Evolutionary conservation across 768 basidiomycete genomes (phyloP).

Genomic region (Boletus bicolor): DNA sequence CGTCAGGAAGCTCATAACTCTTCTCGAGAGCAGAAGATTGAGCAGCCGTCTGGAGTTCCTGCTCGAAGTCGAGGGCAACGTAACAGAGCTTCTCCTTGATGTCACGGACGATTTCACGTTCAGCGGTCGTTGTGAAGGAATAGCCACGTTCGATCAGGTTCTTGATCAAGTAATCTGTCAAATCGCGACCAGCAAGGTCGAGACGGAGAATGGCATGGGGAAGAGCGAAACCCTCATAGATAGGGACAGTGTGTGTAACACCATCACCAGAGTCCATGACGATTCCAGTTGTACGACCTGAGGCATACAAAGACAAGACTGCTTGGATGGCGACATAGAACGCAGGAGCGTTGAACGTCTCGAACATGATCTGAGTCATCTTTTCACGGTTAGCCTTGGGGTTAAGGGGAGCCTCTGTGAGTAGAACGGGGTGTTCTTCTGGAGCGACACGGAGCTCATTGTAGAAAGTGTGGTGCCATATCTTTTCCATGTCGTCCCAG

Average conservation of each 20-base stretch:
- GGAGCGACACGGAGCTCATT: constrained; percentile 77
- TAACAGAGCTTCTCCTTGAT: constrained; percentile 95
- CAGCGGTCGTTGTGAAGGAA: constrained; percentile 89
- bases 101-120: constrained; percentile 92
- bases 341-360: constrained; percentile 72
- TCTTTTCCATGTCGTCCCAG: constrained; percentile 99
- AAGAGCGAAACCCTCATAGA: constrained; percentile 92
- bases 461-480: constrained; percentile 97
- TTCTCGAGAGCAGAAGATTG: constrained; percentile 89
- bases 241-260: constrained; percentile 94
- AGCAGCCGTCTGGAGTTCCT: constrained; percentile 88
- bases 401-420: constrained; percentile 72
- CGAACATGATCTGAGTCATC: constrained; percentile 80
- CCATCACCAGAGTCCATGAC: constrained; percentile 96
- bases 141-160: constrained; percentile 89
- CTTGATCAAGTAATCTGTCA: constrained; percentile 83
- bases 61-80: constrained; percentile 91
- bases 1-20: constrained; percentile 89
- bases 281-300: constrained; percentile 92
- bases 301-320: constrained; percentile 80
- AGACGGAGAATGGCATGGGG: constrained; percentile 92
- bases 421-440: constrained; percentile 70
- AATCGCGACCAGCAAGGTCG: constrained; percentile 89
- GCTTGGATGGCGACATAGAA: constrained; percentile 77
- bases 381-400: constrained; percentile 72